phyloP scores from a whole-genome alignment of 768 basidiomycete genomes.

The Sporobolomyces pararoseus region DNA sequence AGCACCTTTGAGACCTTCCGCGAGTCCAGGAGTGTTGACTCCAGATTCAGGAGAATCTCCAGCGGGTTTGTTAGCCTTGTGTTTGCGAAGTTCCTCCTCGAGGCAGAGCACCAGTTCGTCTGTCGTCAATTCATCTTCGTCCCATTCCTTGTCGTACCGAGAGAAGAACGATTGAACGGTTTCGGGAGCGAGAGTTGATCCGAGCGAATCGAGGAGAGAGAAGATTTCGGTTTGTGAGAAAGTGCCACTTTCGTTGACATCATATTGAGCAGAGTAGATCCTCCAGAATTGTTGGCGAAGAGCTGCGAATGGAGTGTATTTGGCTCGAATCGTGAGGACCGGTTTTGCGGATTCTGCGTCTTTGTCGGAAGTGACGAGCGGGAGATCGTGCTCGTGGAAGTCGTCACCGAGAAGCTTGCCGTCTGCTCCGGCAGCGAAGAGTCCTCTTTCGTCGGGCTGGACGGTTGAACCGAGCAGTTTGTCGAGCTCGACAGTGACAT shows the following conservation, averaged over 20 bases:
- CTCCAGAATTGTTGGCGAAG: conserved; percentile 46
- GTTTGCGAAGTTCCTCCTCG: conserved; percentile 74
- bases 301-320: conserved; percentile 84
- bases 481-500: conserved; percentile 65
- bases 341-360: conserved; percentile 76
- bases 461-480: conserved; percentile 67
- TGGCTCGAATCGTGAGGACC: conserved; percentile 70
- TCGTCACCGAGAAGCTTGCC: conserved; percentile 55
- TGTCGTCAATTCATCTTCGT: conserved; percentile 67
- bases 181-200: conserved; percentile 75
- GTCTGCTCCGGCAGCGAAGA: conserved; percentile 58
- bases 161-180: conserved; percentile 82
- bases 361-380: conserved; percentile 25
- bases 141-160: conserved; percentile 62
- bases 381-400: conserved; percentile 71
- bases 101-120: conserved; percentile 78
- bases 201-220: conserved; percentile 93
- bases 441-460: conserved; percentile 58
- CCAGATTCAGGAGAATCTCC: conserved; percentile 51
- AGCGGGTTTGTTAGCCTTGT: conserved; percentile 60
- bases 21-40: conserved; percentile 48
- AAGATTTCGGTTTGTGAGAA: conserved; percentile 82
- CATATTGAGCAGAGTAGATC: conserved; percentile 84
- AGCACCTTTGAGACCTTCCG: no score
- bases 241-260: conserved; percentile 70